Conservation (phyloP, 2,329 filamentous ascomycete genomes). For the Fusarium sp. region DNA sequence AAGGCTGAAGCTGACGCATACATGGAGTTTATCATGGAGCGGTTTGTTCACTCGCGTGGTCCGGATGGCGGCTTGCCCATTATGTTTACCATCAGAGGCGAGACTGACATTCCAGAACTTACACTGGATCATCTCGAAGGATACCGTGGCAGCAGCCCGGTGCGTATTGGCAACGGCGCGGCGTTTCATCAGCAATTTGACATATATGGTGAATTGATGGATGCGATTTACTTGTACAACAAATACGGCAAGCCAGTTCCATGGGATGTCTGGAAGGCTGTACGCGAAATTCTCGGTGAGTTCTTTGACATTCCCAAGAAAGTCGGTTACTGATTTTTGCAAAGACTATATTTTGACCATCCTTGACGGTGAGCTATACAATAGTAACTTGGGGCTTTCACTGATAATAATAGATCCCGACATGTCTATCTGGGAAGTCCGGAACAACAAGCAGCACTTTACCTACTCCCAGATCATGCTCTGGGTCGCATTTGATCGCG, state of each 20-base stretch:
- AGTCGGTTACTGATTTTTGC: background rate
- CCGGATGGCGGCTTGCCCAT: slow-evolving; percentile 73
- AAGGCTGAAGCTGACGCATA: slow-evolving; percentile 79
- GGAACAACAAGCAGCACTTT: slow-evolving; percentile 79
- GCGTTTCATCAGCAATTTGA: slow-evolving; percentile 81
- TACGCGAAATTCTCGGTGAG: slow-evolving; percentile 70
- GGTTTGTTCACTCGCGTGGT: slow-evolving; percentile 69
- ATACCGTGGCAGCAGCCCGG: slow-evolving; percentile 74
- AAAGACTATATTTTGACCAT: slow-evolving; percentile 74
- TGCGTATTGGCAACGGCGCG: slow-evolving; percentile 80
- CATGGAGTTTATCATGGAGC: slow-evolving; percentile 79
- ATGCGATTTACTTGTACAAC: slow-evolving; percentile 80
- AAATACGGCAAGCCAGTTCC: slow-evolving; percentile 80
- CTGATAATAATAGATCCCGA: slow-evolving; percentile 62
- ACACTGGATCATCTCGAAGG: slow-evolving; percentile 76
- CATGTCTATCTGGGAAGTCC: slow-evolving; percentile 87
- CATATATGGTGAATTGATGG: slow-evolving; percentile 82
- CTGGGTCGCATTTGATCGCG: slow-evolving; percentile 83
- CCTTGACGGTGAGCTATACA: slow-evolving; percentile 58
- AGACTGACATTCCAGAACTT: slow-evolving; percentile 76
- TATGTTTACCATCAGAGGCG: slow-evolving; percentile 82
- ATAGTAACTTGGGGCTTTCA: accelerated
- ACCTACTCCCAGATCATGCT: slow-evolving; percentile 86
- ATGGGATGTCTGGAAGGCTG: slow-evolving; percentile 78
- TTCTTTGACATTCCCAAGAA: background rate